Percentiles rank a stretch among this genome's conserved stretches.
phyloP scores from a whole-genome alignment of 2,329 filamentous ascomycete genomes.

The Xylaria sp. region DNA sequence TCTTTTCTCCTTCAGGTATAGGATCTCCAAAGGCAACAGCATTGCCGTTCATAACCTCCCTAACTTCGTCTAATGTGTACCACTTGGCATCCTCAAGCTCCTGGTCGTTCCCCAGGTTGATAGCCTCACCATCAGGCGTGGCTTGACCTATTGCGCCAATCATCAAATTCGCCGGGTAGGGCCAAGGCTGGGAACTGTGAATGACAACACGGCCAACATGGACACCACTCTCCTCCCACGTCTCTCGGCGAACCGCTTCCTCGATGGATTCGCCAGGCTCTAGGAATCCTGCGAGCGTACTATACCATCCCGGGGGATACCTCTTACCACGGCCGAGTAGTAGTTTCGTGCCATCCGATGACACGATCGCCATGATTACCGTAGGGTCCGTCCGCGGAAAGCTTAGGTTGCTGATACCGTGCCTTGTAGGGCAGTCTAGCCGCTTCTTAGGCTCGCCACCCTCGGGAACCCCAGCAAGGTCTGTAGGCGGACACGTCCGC shows the following conservation, averaged over 20 bases:
- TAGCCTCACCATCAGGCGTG: constrained; percentile 78
- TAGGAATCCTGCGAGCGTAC: constrained; percentile 86
- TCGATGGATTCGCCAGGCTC: constrained; percentile 88
- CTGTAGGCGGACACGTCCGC: constrained; percentile 78
- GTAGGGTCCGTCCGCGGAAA: constrained; percentile 95
- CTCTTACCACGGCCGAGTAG: constrained; percentile 87
- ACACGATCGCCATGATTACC: constrained; percentile 94
- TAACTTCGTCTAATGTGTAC: constrained; percentile 84
- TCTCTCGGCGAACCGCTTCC: constrained; percentile 83
- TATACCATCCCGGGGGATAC: constrained; percentile 88
- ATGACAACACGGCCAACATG: constrained; percentile 80
- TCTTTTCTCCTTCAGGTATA: constrained; percentile 75
- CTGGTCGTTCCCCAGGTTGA: constrained; percentile 86
- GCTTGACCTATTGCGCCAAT: constrained; percentile 90
- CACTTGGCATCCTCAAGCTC: constrained; percentile 92
- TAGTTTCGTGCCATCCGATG: constrained; percentile 78
- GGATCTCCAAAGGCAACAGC: constrained; percentile 70
- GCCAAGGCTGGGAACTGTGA: constrained; percentile 88
- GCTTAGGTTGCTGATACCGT: constrained; percentile 86
- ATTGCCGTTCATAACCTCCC: constrained; percentile 75
- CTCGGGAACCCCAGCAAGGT: constrained; percentile 61
- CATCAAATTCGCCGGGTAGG: constrained; percentile 86
- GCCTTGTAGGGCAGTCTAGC: constrained; percentile 80
- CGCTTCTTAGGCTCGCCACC: constrained; percentile 62
- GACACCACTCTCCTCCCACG: constrained; percentile 88